These are phyloP conservation scores for Acanthamoeba healyi DNA, from an alignment of 208 protist genomes.

Conservation along the genomic window DNA sequence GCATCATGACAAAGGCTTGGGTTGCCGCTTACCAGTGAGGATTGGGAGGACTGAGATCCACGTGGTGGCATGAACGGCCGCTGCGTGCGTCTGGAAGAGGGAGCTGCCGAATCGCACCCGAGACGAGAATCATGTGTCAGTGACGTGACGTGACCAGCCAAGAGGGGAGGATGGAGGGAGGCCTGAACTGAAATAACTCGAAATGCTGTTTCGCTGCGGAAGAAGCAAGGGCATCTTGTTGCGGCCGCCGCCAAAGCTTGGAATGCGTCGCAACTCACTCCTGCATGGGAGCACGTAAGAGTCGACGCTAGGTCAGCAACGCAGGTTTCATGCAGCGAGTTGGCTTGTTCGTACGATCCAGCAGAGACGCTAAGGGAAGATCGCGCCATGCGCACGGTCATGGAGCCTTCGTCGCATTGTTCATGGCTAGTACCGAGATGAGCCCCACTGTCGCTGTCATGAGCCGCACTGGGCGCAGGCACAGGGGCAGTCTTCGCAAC, in stretches of 20 bases:
- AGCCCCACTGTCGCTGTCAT: neutral
- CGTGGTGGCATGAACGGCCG: conserved; percentile 26
- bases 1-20: too few relatives aligned
- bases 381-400: neutral
- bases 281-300: neutral
- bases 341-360: neutral
- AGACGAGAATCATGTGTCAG: neutral
- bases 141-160: neutral
- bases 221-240: neutral
- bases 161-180: too few relatives aligned
- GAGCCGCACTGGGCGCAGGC: neutral
- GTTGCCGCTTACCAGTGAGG: neutral
- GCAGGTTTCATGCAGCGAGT: too few relatives aligned
- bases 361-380: neutral
- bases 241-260: neutral
- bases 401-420: neutral
- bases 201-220: conserved; percentile 52
- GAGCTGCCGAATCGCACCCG: neutral
- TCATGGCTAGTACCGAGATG: neutral
- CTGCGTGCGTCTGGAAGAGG: neutral
- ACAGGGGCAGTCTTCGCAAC: neutral
- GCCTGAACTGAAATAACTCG: conserved; percentile 35
- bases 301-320: neutral
- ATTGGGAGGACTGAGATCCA: neutral
- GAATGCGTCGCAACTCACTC: neutral